A percentile compares a stretch with the other conserved stretches of the same genome.
These are phyloP conservation scores for Manihot esculenta DNA, from an alignment of 441 rosid species.

Conservation along the genomic window DNA sequence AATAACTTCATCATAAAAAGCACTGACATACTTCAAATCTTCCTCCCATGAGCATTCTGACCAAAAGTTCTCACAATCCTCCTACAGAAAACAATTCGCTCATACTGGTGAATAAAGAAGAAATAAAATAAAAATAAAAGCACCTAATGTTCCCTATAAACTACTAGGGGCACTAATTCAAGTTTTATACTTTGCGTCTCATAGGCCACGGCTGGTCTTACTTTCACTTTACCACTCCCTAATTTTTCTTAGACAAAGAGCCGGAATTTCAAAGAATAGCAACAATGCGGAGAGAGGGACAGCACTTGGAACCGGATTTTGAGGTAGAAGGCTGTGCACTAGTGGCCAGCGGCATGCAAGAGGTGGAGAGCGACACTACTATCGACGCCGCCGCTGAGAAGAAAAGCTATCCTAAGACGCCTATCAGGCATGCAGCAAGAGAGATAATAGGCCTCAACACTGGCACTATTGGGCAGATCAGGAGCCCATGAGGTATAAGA, in stretches of 20 bases:
- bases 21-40: slow-evolving; percentile 74
- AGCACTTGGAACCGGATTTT: slow-evolving; percentile 92
- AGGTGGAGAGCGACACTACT: slow-evolving; percentile 94
- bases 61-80: slow-evolving; percentile 93
- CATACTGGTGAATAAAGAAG: too few relatives aligned
- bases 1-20: slow-evolving; percentile 76
- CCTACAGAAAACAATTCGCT: slow-evolving; percentile 51
- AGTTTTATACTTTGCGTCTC: not conserved
- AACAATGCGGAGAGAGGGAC: not conserved
- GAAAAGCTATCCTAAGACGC: slow-evolving; percentile 67
- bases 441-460: slow-evolving; percentile 43
- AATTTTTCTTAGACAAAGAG: not conserved
- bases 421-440: slow-evolving; percentile 60
- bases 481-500: slow-evolving; percentile 3
- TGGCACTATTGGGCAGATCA: slow-evolving; percentile 18
- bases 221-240: not conserved
- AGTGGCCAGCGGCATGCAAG: slow-evolving; percentile 82
- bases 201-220: too few relatives aligned
- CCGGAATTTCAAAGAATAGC: too few relatives aligned
- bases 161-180: too few relatives aligned
- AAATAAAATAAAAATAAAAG: slow-evolving; percentile 11
- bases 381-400: slow-evolving; percentile 89
- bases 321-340: slow-evolving; percentile 88
- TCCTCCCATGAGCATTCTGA: slow-evolving; percentile 93
- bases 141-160: not conserved